Conservation (phyloP, 768 basidiomycete species). For the Serendipita indica region DNA sequence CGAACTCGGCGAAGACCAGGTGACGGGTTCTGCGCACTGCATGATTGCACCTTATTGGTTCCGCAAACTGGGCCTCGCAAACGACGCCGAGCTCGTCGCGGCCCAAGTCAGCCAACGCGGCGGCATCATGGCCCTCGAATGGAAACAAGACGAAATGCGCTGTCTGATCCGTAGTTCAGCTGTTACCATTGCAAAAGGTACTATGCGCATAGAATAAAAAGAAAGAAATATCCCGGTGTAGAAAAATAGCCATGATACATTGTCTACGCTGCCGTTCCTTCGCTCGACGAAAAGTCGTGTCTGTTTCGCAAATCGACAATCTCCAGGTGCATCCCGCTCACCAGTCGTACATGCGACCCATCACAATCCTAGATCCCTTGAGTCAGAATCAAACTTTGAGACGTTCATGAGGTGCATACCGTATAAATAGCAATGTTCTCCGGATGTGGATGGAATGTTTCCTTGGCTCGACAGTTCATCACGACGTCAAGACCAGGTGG, state of each 20-base stretch:
- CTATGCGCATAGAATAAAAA: too few species aligned
- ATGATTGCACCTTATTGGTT: slow-evolving; percentile 37
- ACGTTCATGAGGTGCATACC: slow-evolving; percentile 30
- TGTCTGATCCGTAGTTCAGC: slow-evolving; percentile 2
- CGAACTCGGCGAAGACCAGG: slow-evolving; percentile 31
- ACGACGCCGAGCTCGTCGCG: slow-evolving; percentile 27
- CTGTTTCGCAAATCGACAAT: slow-evolving; percentile 60
- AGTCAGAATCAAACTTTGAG: background rate
- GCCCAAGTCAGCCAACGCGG: slow-evolving; percentile 39
- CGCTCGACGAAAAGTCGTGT: slow-evolving; percentile 5
- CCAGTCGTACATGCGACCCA: background rate
- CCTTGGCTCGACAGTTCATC: slow-evolving; percentile 47
- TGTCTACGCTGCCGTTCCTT: too few species aligned
- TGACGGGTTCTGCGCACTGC: slow-evolving; percentile 41
- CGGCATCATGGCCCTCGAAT: slow-evolving; percentile 30
- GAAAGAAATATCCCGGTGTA: too few species aligned
- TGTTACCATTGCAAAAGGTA: background rate
- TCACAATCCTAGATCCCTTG: background rate
- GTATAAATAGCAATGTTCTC: slow-evolving; percentile 68
- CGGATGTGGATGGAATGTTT: slow-evolving; percentile 78
- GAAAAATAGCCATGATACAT: too few species aligned
- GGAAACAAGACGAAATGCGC: slow-evolving; percentile 14
- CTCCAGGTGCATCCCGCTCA: slow-evolving; percentile 37
- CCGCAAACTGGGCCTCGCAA: slow-evolving; percentile 20
- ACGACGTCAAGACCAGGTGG: slow-evolving; percentile 69